Base-by-base conservation (phyloP, 2,329 filamentous ascomycete species). In the Aureobasidium melanogenum region DNA sequence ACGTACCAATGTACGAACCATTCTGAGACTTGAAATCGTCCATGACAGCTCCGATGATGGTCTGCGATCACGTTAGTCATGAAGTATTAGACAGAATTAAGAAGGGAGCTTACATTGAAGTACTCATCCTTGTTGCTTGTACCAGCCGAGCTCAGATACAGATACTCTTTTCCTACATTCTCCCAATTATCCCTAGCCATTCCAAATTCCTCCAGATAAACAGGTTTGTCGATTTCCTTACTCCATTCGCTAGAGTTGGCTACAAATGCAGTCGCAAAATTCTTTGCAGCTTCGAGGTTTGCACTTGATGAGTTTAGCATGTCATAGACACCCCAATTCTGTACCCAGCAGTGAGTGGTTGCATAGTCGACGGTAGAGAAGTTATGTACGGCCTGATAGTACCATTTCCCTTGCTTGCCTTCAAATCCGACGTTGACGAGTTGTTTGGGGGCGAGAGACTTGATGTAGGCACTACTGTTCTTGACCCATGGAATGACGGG, bases 151-250 rank as follows among this genome's bases (percentile, higher is more conserved):
- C 70, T 72, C 12, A 74, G 63, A 46, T 75, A 75, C 2, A 68
- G 67, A 61, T 75, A 75, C 46, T 73, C 71, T 26, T 69, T 70
- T 3, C 67, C 65, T 39, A 64, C 64, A 58, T 75, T 74, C 66
- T 72, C 67, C 73, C 73, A 75, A 36, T 75, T 75, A 60, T 75
- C 69, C 14, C 73, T 65, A 2, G 73, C 73, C 72, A 75, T 74
- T 10, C 73, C 73, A 46, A 75, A 75, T 46, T 75, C 73, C 54
- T 75, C 73, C 3, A 75, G 64, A 48, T 73, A 72, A 1, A 75
- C 64, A 0, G 73, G 73, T 60, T 75, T 75, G 0, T 69, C 68
- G n/a, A 75, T 71, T 3, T 73, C 72, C n/a, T 38, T 54, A 0
- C 70, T 66, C 73, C 73, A 75, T 9, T 61, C 58, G 57, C 69